Conservation (phyloP, 2,329 filamentous ascomycete genomes). For the Claviceps sp. region DNA sequence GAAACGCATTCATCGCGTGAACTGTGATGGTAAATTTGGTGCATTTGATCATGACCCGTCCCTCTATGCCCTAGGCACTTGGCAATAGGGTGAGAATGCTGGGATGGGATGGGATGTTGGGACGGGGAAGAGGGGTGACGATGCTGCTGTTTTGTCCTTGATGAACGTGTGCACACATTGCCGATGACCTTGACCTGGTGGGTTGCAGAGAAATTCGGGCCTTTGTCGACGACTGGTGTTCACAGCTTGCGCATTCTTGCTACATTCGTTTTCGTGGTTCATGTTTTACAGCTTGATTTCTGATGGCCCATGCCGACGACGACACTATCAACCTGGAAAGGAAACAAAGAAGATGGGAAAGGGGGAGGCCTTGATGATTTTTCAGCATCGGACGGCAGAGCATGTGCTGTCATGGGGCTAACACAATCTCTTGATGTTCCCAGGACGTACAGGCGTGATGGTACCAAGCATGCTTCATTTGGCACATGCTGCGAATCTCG, state of each 20-base stretch:
- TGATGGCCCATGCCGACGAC: background rate
- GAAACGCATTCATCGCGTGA: slow-evolving; percentile 11
- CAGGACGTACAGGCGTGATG: background rate
- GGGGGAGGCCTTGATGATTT: background rate
- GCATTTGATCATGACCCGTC: slow-evolving; percentile 3
- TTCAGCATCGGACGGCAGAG: background rate
- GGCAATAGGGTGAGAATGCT: background rate
- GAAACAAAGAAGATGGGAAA: background rate
- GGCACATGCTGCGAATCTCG: background rate
- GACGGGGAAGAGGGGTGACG: background rate
- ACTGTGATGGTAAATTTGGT: slow-evolving; percentile 16
- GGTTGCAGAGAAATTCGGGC: background rate
- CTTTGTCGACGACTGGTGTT: background rate
- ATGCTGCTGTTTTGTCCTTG: background rate
- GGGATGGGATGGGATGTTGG: no score
- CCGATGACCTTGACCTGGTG: slow-evolving; percentile 1
- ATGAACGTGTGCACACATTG: slow-evolving; percentile 1
- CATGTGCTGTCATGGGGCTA: background rate
- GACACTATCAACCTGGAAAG: background rate
- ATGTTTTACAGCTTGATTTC: background rate
- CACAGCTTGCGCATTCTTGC: background rate
- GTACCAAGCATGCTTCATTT: background rate
- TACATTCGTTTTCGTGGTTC: background rate
- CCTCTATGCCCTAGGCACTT: background rate
- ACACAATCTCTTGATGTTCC: background rate